A percentile compares a stretch with the other conserved stretches of the same genome.
Evolutionary conservation across 2,329 filamentous ascomycete genomes (phyloP).

Genomic region (Pseudonectria buxi): DNA sequence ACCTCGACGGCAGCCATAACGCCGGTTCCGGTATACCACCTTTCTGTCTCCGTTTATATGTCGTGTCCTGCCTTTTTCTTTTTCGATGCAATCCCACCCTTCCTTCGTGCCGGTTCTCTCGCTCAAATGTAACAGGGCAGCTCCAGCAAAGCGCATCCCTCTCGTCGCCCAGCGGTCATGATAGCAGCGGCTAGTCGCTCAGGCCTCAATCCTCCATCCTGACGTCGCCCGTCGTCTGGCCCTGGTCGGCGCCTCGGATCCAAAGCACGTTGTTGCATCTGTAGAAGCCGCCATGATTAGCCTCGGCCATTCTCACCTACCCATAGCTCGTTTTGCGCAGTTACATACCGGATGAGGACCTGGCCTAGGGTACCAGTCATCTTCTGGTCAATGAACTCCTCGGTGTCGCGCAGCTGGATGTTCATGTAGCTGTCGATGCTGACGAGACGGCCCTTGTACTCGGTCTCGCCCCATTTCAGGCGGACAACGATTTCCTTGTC

Average conservation of each 20-base stretch:
- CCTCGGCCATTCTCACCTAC: neutral
- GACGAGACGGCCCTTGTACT: slow-evolving; percentile 91
- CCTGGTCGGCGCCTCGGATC: slow-evolving; percentile 58
- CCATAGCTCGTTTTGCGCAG: neutral
- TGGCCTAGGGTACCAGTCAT: slow-evolving; percentile 79
- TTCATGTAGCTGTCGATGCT: slow-evolving; percentile 99
- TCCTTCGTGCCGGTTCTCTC: too few species aligned
- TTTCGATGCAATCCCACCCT: too few species aligned
- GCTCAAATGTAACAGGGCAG: too few species aligned
- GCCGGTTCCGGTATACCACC: too few species aligned
- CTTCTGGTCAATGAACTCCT: slow-evolving; percentile 88
- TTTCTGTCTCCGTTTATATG: too few species aligned
- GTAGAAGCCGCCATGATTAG: slow-evolving; percentile 1
- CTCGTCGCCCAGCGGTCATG: too few species aligned
- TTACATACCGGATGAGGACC: slow-evolving; percentile 75
- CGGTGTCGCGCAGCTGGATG: slow-evolving; percentile 81
- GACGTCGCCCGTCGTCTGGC: slow-evolving; percentile 44
- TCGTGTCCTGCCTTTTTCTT: too few species aligned
- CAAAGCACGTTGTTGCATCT: slow-evolving; percentile 98
- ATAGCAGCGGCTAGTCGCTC: too few species aligned
- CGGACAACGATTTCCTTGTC: slow-evolving; percentile 86
- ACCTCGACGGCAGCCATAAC: too few species aligned
- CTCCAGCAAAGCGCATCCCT: too few species aligned
- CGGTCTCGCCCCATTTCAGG: slow-evolving; percentile 95
- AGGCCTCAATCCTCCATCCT: slow-evolving; percentile 47